Percentiles rank a stretch among this genome's conserved stretches.
Conservation (phyloP, 2,329 filamentous ascomycete genomes). For the Rhynchosporium secalis region DNA sequence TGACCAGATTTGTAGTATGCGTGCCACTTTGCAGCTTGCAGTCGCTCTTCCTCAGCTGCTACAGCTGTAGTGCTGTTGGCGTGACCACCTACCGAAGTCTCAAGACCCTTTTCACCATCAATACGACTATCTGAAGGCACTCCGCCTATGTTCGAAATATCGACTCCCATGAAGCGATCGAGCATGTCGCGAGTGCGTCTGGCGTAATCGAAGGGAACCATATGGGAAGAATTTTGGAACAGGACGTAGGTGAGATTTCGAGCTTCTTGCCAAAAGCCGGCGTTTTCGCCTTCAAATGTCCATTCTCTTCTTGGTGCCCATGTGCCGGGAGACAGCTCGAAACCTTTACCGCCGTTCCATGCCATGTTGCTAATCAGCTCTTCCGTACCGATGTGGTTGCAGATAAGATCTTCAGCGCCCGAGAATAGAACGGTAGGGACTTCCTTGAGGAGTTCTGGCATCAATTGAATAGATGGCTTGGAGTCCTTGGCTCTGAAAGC, state of each 20-base stretch:
- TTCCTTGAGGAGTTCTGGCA: constrained; percentile 76
- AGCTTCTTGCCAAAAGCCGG: constrained; percentile 91
- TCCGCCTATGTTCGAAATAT: constrained; percentile 85
- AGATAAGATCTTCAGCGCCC: constrained; percentile 91
- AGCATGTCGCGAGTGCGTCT: constrained; percentile 92
- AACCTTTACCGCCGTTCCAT: constrained; percentile 90
- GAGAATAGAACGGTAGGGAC: constrained; percentile 86
- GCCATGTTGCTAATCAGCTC: constrained; percentile 84
- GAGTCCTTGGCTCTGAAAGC: constrained; percentile 73
- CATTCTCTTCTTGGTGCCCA: constrained; percentile 92
- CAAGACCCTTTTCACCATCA: constrained; percentile 66
- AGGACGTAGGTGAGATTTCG: constrained; percentile 94
- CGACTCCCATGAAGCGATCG: constrained; percentile 91
- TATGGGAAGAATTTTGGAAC: constrained; percentile 94
- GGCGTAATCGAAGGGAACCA: constrained; percentile 95
- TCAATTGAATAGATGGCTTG: constrained; percentile 67
- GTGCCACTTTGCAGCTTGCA: constrained; percentile 67
- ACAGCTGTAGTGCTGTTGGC: constrained; percentile 66
- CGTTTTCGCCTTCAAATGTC: constrained; percentile 85
- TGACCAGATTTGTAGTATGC: constrained; percentile 73
- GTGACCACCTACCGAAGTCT: constrained; percentile 66
- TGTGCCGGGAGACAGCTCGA: constrained; percentile 82
- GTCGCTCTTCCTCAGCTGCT: constrained; percentile 60
- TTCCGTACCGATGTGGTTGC: constrained; percentile 95
- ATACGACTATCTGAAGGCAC: constrained; percentile 65